Percentiles rank a stretch among this genome's conserved stretches.
These are phyloP conservation scores for Verbena officinalis DNA, from an alignment of 257 asterid species.

Conservation along the genomic window DNA sequence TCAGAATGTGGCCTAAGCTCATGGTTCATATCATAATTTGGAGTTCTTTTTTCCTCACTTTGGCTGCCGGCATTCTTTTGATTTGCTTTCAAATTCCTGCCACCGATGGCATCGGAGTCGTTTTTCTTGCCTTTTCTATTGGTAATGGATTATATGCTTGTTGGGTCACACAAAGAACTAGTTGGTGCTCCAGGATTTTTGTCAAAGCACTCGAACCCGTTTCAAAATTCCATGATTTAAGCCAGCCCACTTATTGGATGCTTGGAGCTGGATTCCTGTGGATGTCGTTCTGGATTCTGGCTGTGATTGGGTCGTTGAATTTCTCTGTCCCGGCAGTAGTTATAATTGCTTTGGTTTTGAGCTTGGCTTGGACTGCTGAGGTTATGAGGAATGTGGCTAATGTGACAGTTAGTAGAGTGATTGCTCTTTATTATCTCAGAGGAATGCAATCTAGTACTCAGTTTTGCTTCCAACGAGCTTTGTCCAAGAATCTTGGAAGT, in stretches of 20 bases:
- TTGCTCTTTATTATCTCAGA: constrained; percentile 86
- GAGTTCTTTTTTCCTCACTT: constrained; percentile 72
- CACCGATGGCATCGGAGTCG: constrained; percentile 73
- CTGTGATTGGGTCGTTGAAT: constrained; percentile 80
- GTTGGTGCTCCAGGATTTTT: constrained; percentile 73
- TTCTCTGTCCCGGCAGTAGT: constrained; percentile 69
- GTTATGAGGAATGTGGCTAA: constrained; percentile 98
- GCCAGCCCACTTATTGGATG: constrained; percentile 81
- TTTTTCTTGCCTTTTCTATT: constrained; percentile 64
- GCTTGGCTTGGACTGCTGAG: constrained; percentile 89
- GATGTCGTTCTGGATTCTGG: constrained; percentile 94
- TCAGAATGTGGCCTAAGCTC: constrained; percentile 81
- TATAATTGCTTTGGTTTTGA: constrained; percentile 59
- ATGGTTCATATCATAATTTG: constrained; percentile 88
- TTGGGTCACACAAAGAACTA: constrained; percentile 85
- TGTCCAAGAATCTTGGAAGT: constrained; percentile 83
- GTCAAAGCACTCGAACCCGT: constrained; percentile 82
- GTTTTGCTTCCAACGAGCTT: constrained; percentile 88
- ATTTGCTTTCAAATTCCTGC: constrained; percentile 88
- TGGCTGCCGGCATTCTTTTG: constrained; percentile 80
- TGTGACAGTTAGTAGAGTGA: constrained; percentile 75
- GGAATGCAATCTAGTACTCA: constrained; percentile 90
- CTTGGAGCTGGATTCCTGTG: constrained; percentile 84
- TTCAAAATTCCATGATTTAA: constrained; percentile 67
- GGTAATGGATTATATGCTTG: constrained; percentile 93